These are phyloP conservation scores for Fraxinus xanthoxyloides DNA, from an alignment of 305 asterid species.

Conservation along the genomic window DNA sequence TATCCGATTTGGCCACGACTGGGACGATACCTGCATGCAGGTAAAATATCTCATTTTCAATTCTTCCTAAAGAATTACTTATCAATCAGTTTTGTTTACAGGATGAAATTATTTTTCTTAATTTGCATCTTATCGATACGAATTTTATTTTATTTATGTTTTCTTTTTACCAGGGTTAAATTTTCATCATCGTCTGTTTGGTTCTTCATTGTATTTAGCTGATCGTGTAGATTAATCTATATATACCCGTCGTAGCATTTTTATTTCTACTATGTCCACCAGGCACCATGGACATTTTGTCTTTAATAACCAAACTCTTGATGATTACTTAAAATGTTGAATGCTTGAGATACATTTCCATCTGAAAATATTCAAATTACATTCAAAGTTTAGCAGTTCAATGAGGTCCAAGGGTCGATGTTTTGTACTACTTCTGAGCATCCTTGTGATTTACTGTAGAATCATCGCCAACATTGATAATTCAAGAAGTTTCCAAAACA, in stretches of 20 bases:
- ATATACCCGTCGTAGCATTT: not conserved
- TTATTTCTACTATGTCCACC: not conserved
- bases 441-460: not conserved
- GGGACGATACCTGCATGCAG: slow-evolving; percentile 84
- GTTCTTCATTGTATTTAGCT: not conserved
- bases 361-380: not conserved
- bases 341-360: not conserved
- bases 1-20: slow-evolving; percentile 68
- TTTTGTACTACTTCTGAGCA: not conserved
- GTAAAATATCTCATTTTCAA: slow-evolving; percentile 11
- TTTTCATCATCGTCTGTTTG: not conserved
- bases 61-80: not conserved
- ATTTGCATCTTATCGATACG: too few species aligned
- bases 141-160: not conserved
- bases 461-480: not conserved
- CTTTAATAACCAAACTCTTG: not conserved
- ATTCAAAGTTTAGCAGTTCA: not conserved
- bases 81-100: not conserved
- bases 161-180: not conserved
- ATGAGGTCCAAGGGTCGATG: not conserved
- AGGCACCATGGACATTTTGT: not conserved
- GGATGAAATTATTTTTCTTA: not conserved
- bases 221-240: not conserved
- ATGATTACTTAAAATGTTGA: not conserved
- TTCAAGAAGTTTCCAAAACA: not conserved